Evolutionary conservation across 2,329 filamentous ascomycete species (phyloP), one percentile per base, ranked within the genome.

Genomic region (Microsporum canis): DNA sequence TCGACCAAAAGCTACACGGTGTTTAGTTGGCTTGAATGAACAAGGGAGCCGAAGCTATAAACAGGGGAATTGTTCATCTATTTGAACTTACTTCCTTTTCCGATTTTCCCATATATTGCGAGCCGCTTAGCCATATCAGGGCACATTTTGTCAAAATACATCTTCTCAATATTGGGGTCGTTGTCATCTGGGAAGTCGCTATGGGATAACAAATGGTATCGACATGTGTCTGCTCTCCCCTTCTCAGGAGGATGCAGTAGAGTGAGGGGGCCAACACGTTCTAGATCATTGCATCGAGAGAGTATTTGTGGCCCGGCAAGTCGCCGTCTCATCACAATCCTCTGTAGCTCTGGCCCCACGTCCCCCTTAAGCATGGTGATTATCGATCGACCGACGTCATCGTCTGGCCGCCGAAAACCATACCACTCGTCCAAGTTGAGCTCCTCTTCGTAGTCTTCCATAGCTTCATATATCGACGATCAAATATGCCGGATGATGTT

Each of bases 41-140:
- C 14, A 53, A 45, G 1, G 2, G 43, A 34, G 12, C 3, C 33
- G 5, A 12, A 17, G 10, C n/a, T 39, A 57, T 23, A 23, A 23
- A 23, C 17, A 23, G 17, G 17, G 17, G 17, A 23, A 23, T 23
- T 23, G 17, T 23, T 23, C 17, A 23, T 27, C 12, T 5, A 33
- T 29, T 12, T 17, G 39, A 4, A 59, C 60, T 60, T 60, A 63
- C 62, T 61, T 45, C 62, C 62, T 55, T 23, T 60, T 23, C 62
- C 62, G 47, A 61, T 56, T 12, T 38, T 49, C 3, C 62, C 60
- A 38, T 63, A 63, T 29, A 63, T 60, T 4, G 36, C 53, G 55
- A 63, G 60, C 43, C 62, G 49, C 6, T 56, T 53, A 23, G 31
- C 31, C 38, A 63, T 58, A 53, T 58, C 47, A 23, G 36, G 29